Conservation (phyloP, 345 rosid species). For the Fremontodendron californicum region DNA sequence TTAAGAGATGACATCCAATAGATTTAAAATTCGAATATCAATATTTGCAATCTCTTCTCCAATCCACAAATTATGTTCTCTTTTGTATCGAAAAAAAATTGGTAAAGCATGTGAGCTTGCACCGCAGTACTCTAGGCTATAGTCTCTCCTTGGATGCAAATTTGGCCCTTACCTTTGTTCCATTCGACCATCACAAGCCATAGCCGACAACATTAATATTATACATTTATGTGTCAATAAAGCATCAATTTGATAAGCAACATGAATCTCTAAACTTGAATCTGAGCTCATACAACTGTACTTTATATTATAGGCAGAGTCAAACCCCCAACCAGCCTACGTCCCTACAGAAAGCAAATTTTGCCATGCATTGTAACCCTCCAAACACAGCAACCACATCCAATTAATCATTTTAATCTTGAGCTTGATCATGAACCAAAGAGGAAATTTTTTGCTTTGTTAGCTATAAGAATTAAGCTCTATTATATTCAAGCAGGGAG, state of each 20-base stretch:
- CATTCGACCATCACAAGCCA: not conserved
- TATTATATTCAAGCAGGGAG: not conserved
- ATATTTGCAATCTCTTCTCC: no score
- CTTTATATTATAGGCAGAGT: no score
- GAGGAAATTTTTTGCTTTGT: slow-evolving; percentile 23
- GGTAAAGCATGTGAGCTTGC: not conserved
- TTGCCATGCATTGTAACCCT: slow-evolving; percentile 19
- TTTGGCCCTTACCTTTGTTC: not conserved
- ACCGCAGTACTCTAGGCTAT: not conserved
- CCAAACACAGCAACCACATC: not conserved
- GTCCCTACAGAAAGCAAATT: slow-evolving; percentile 14
- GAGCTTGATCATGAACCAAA: no score
- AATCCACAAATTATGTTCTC: no score
- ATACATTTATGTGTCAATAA: no score
- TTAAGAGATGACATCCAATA: no score
- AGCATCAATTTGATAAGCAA: not conserved
- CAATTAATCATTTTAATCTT: not conserved
- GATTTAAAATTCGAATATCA: no score
- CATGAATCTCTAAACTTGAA: not conserved
- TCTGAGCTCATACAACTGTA: not conserved
- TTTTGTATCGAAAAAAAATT: not conserved
- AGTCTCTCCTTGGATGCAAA: not conserved
- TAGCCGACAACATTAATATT: no score
- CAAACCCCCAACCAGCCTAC: no score
- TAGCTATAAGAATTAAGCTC: not conserved